Conservation (phyloP, 148 eudicot genomes). For the Vaccinium macrocarpon region DNA sequence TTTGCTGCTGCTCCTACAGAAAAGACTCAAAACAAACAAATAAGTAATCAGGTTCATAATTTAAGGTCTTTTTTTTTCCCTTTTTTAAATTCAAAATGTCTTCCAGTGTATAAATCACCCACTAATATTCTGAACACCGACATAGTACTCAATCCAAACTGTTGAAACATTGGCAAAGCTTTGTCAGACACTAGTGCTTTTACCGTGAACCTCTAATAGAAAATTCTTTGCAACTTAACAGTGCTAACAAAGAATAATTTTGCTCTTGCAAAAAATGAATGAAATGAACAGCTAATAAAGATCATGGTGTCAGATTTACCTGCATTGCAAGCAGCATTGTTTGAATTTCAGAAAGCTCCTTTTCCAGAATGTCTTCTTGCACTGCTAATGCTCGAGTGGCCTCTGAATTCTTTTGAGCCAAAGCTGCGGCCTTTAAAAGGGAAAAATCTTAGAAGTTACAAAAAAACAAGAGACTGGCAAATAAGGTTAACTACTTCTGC, state of each 20-base stretch:
- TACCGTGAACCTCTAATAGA: not conserved
- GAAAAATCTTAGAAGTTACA: slow-evolving; percentile 10
- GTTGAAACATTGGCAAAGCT: not conserved
- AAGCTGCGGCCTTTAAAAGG: slow-evolving; percentile 70
- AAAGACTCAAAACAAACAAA: not conserved
- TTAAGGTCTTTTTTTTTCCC: not conserved
- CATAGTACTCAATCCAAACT: not conserved
- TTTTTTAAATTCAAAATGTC: not conserved
- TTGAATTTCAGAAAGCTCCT: slow-evolving; percentile 91
- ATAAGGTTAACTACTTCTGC: not conserved
- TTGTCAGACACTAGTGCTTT: not conserved
- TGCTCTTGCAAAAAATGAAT: not conserved
- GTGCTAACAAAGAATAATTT: not conserved
- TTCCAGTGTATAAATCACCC: not conserved
- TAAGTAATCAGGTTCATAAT: slow-evolving; percentile 10
- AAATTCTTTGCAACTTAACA: not conserved
- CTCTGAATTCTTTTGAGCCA: slow-evolving; percentile 93
- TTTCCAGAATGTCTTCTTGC: slow-evolving; percentile 72
- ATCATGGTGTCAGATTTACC: slow-evolving; percentile 37
- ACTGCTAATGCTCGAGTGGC: slow-evolving; percentile 78
- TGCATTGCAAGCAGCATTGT: slow-evolving; percentile 96
- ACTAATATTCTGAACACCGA: not conserved
- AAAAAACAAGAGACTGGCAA: not conserved
- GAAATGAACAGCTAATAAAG: not conserved
- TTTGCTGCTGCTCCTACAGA: slow-evolving; percentile 60